Base-by-base conservation (phyloP, 148 eudicot species). In the Vaccinium darrowii region DNA sequence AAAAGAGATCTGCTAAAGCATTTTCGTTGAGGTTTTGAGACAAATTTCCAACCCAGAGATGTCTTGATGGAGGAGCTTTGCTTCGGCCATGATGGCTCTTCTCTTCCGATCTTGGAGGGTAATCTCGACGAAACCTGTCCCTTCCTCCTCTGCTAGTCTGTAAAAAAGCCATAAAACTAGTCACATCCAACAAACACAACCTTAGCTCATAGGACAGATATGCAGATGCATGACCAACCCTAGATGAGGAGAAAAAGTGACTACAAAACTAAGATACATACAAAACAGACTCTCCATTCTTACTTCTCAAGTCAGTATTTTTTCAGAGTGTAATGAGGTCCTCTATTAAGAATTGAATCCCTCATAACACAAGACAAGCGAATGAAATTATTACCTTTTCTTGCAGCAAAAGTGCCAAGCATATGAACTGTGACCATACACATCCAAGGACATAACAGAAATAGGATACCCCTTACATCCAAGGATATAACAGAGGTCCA, bases 21-120 rank as follows among this genome's bases (percentile, higher is more conserved):
- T 83, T 83, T 83, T 93, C 92, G 1, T 84, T 33, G 71, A 94
- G 23, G 67, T 79, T 82, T 52, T 85, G 91, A 5, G 94, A 82
- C 79, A 94, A 71, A 88, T 93, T 94, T 39, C 98, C 98, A 57
- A 93, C 96, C 98, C 98, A 94, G 39, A 94, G 86, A 78, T 93
- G 96, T 54, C 98, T 88, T 7, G 96, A 94, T 3, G 98, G 94
- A n/a, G 94, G 94, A 39, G 84, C 90, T 76, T 73, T 91, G 76
- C 79, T 87, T 69, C 93, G 90, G 53, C 91, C 91, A 73, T 81
- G 89, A 39, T 86, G 88, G 81, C 85, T 81, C 85, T 81, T 91
- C 79, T 91, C 93, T 82, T 90, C 92, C 53, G 89, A 89, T 88
- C 91, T 89, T 60, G 82, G 53, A 84, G 91, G 86, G 79, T 92